Percentiles rank a stretch among this genome's conserved stretches.
Conservation (phyloP, 116 monocot genomes). For the Iris pallida region DNA sequence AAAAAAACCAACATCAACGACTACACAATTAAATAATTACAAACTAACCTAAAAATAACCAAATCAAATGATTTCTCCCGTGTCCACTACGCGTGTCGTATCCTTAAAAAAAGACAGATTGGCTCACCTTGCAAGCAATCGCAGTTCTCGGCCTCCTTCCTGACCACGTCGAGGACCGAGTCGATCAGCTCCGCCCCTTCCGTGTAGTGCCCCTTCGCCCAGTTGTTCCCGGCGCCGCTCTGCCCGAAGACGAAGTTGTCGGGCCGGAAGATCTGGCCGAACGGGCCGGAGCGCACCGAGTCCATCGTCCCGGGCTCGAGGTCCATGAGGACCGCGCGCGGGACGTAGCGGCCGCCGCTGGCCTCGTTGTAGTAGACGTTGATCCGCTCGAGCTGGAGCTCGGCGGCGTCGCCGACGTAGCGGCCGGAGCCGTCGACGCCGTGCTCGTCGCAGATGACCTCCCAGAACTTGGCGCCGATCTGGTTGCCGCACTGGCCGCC, state of each 20-base stretch:
- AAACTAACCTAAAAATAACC: no score
- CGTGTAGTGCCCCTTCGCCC: slow-evolving; percentile 1
- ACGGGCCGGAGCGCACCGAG: not conserved
- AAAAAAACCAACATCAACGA: no score
- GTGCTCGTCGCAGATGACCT: slow-evolving; percentile 4
- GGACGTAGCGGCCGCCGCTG: not conserved
- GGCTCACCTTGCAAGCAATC: slow-evolving; percentile 7
- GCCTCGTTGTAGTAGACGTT: slow-evolving; percentile 10
- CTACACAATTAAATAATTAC: no score
- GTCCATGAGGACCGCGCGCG: slow-evolving; percentile 4
- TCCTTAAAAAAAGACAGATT: no score
- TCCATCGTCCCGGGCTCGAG: not conserved
- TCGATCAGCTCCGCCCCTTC: not conserved
- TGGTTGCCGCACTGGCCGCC: not conserved
- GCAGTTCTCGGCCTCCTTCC: slow-evolving; percentile 10
- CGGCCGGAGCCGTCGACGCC: not conserved
- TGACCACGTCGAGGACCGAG: not conserved
- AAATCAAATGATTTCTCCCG: no score
- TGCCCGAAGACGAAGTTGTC: slow-evolving; percentile 9
- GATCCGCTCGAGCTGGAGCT: slow-evolving; percentile 3
- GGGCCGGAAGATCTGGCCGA: not conserved
- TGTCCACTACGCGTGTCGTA: no score
- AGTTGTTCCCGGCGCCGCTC: slow-evolving; percentile 5
- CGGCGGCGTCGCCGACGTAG: not conserved
- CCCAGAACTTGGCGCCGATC: slow-evolving; percentile 8